These are phyloP conservation scores for Daphne laureola DNA, from an alignment of 441 rosid genomes.

Conservation along the genomic window DNA sequence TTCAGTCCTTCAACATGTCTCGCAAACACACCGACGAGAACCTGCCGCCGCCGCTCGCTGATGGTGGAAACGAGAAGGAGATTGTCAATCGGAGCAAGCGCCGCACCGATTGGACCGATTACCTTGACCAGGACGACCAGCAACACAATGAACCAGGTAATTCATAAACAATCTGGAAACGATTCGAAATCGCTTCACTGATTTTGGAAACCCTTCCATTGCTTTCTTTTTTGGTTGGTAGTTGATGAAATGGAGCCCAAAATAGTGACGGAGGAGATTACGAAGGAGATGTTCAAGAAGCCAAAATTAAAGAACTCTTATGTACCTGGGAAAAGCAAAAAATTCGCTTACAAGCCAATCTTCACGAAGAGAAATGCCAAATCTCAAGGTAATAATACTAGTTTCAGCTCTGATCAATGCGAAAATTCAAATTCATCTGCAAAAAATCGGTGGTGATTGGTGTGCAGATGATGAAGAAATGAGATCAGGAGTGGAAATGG, in stretches of 20 bases:
- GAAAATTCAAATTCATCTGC: not conserved
- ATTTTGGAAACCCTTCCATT: not conserved
- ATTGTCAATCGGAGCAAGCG: conserved; percentile 21
- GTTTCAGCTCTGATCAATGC: too few relatives aligned
- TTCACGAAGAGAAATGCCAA: conserved; percentile 19
- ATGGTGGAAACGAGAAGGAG: conserved; percentile 1
- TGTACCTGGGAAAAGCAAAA: conserved; percentile 2
- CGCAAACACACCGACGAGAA: conserved; percentile 28
- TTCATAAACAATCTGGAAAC: not conserved
- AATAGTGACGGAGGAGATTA: conserved; percentile 50
- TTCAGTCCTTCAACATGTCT: conserved; percentile 73
- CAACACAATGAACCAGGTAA: not conserved
- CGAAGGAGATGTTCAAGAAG: conserved; percentile 36
- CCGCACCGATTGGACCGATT: conserved; percentile 60
- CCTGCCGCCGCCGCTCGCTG: not conserved
- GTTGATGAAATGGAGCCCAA: conserved; percentile 26
- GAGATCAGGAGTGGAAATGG: conserved; percentile 1
- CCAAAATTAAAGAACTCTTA: conserved; percentile 29
- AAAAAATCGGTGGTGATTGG: not conserved
- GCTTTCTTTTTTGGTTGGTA: not conserved
- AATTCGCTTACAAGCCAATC: conserved; percentile 19
- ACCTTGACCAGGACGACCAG: conserved; percentile 27
- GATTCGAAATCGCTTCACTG: not conserved
- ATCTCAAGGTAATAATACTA: conserved; percentile 22
- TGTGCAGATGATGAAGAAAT: conserved; percentile 15